Conservation (phyloP, 208 protist species). For the Leishmania tarentolae region DNA sequence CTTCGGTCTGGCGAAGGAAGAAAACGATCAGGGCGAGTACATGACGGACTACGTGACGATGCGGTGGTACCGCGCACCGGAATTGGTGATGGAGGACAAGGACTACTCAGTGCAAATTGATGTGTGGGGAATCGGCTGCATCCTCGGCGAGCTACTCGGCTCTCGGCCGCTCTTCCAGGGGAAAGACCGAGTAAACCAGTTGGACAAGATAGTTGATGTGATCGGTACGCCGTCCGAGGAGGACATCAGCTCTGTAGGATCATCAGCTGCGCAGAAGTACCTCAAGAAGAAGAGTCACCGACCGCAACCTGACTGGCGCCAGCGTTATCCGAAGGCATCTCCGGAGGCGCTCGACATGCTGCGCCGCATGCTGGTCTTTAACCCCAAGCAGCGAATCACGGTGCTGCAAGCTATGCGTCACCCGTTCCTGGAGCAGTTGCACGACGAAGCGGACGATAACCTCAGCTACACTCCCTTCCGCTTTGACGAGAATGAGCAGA, state of each 20-base stretch:
- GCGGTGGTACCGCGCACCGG: slow-evolving; percentile 95
- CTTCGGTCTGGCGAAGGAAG: slow-evolving; percentile 93
- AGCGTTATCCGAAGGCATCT: slow-evolving; percentile 81
- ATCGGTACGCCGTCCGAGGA: slow-evolving; percentile 90
- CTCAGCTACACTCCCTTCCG: slow-evolving; percentile 58
- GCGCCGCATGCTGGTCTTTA: slow-evolving; percentile 91
- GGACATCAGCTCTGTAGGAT: slow-evolving; percentile 83
- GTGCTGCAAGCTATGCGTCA: slow-evolving; percentile 91
- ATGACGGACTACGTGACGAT: slow-evolving; percentile 96
- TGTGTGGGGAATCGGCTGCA: slow-evolving; percentile 92
- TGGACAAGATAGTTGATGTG: slow-evolving; percentile 93
- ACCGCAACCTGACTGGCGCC: slow-evolving; percentile 56
- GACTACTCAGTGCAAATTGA: slow-evolving; percentile 92
- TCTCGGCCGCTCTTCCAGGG: slow-evolving; percentile 88
- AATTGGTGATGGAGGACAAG: slow-evolving; percentile 93
- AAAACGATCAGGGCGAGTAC: slow-evolving; percentile 85
- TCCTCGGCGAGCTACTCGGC: slow-evolving; percentile 88
- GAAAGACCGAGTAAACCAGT: slow-evolving; percentile 88
- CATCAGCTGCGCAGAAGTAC: slow-evolving; percentile 86
- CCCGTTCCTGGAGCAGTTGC: slow-evolving; percentile 82
- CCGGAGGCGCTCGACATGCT: slow-evolving; percentile 89
- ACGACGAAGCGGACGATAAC: slow-evolving; percentile 83
- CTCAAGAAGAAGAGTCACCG: slow-evolving; percentile 73
- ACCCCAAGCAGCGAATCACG: slow-evolving; percentile 92
- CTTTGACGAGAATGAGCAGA: slow-evolving; percentile 83